A percentile compares a stretch with the other conserved stretches of the same genome.
phyloP scores from a whole-genome alignment of 331 rosid species.

The Rosa hybrid region DNA sequence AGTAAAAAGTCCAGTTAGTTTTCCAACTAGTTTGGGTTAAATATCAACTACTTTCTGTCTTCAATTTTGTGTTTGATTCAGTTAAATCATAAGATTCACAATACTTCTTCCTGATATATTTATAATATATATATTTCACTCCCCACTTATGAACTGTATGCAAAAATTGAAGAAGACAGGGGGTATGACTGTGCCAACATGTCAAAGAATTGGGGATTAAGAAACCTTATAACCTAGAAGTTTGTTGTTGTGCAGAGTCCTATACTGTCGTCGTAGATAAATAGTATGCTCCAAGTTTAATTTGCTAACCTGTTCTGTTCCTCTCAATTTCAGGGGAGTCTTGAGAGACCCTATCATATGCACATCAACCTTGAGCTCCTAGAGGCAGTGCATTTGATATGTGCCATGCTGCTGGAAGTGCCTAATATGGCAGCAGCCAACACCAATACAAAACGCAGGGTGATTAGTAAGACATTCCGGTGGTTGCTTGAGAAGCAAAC shows the following conservation, averaged over 20 bases:
- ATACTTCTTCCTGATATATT: neutral
- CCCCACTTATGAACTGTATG: neutral
- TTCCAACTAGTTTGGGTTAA: neutral
- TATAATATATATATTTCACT: neutral
- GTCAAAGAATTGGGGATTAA: slow-evolving; percentile 17
- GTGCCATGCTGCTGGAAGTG: slow-evolving; percentile 95
- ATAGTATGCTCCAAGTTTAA: neutral
- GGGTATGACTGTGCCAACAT: no score
- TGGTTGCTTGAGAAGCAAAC: slow-evolving; percentile 81
- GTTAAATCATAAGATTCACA: neutral
- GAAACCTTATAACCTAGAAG: slow-evolving; percentile 19
- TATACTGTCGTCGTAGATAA: neutral
- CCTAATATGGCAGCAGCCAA: slow-evolving; percentile 83
- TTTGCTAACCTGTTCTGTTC: neutral
- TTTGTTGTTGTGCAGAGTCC: neutral
- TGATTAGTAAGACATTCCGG: slow-evolving; percentile 76
- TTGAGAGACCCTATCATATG: slow-evolving; percentile 96
- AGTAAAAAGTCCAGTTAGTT: neutral
- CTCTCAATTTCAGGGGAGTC: slow-evolving; percentile 63
- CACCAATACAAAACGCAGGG: slow-evolving; percentile 60
- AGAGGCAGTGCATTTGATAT: slow-evolving; percentile 80
- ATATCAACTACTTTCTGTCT: neutral
- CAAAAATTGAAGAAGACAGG: slow-evolving; percentile 5
- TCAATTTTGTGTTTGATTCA: neutral
- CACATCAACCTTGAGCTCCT: slow-evolving; percentile 95